Conservation (phyloP, 805 yeast genomes). For the Saccharomycopsis malanga region DNA sequence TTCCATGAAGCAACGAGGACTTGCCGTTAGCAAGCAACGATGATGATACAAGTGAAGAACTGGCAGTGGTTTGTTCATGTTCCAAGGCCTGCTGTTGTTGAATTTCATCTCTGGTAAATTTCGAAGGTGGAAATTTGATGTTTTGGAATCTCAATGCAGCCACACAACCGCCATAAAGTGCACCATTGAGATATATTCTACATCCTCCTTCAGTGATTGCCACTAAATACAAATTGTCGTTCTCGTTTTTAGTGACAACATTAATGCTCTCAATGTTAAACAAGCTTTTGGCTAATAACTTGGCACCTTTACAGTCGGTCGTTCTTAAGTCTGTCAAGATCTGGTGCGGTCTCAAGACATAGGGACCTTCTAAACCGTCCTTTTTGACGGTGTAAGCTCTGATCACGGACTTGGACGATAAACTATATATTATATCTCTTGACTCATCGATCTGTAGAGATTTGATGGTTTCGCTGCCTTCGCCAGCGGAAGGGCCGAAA, state of each 20-base stretch:
- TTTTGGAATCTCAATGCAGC: constrained; percentile 40
- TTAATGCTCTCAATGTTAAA: constrained; percentile 53
- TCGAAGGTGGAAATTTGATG: constrained; percentile 62
- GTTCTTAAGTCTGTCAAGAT: constrained; percentile 36
- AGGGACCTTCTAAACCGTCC: constrained; percentile 38
- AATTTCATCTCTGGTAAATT: constrained; percentile 33
- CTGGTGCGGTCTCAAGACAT: constrained; percentile 31
- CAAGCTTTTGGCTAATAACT: constrained; percentile 49
- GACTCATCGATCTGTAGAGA: constrained; percentile 71
- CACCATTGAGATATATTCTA: constrained; percentile 52
- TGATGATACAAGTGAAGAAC: constrained; percentile 23
- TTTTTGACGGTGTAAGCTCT: constrained; percentile 54
- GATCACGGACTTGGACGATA: constrained; percentile 75
- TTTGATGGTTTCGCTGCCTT: constrained; percentile 46
- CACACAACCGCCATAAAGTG: constrained; percentile 29
- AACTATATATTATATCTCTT: constrained; percentile 69
- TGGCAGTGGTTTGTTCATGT: too few species aligned
- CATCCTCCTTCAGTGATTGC: constrained; percentile 83
- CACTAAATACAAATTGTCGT: constrained; percentile 60
- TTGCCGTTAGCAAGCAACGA: constrained; percentile 25
- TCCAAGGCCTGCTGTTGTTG: constrained; percentile 26
- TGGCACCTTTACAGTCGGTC: constrained; percentile 42
- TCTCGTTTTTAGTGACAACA: constrained; percentile 56
- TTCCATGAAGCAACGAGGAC: constrained; percentile 21
- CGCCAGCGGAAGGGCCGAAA: constrained; percentile 11